Evolutionary conservation across 2,329 filamentous ascomycete genomes (phyloP).

Genomic region (Fusarium aywerte): DNA sequence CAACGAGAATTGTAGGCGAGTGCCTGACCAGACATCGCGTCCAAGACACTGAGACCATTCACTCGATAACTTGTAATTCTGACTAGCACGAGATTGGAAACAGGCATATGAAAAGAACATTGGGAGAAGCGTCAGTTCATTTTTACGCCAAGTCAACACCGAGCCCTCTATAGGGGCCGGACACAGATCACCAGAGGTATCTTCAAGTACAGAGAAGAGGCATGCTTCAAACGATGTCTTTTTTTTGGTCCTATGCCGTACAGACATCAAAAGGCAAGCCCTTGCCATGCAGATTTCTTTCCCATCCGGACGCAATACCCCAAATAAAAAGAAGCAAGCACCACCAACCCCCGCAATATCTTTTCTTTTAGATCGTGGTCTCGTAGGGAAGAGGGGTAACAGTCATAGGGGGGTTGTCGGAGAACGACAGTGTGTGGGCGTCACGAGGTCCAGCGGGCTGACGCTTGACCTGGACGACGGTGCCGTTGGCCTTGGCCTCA

Average conservation of each 20-base stretch:
- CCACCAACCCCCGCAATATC: conserved; percentile 45
- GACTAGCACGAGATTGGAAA: too few relatives aligned
- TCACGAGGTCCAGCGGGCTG: conserved; percentile 82
- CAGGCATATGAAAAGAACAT: not conserved
- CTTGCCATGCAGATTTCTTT: conserved; percentile 58
- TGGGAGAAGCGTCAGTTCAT: conserved; percentile 20
- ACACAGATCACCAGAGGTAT: conserved; percentile 39
- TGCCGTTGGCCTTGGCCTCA: conserved; percentile 90
- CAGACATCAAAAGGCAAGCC: conserved; percentile 57
- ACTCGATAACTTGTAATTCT: not conserved
- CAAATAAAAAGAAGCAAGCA: conserved; percentile 55
- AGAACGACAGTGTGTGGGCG: conserved; percentile 80
- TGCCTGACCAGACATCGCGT: not conserved
- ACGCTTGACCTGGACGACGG: conserved; percentile 92
- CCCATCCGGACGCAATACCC: conserved; percentile 57
- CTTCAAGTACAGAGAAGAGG: conserved; percentile 36
- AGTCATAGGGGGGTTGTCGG: conserved; percentile 89
- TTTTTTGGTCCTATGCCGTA: conserved; percentile 53
- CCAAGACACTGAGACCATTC: not conserved
- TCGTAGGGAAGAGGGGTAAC: conserved; percentile 94
- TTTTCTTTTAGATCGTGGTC: conserved; percentile 86
- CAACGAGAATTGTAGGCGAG: too few relatives aligned
- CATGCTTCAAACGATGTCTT: conserved; percentile 50
- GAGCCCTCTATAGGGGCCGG: conserved; percentile 5
- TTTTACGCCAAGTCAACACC: conserved; percentile 12